These are phyloP conservation scores for Ruellia speciosa DNA, from an alignment of 305 asterid species.

Conservation along the genomic window DNA sequence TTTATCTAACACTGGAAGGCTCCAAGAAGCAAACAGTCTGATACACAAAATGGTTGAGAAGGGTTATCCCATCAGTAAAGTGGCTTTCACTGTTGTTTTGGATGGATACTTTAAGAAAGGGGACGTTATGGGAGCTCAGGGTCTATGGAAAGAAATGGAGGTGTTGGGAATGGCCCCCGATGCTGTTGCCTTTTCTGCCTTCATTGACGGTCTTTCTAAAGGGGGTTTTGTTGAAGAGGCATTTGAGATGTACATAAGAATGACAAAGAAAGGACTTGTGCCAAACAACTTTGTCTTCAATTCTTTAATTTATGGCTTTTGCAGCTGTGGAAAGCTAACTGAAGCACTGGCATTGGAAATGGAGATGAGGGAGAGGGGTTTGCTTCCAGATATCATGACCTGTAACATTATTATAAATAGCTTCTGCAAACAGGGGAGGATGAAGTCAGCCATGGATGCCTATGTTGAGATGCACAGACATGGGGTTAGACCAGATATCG, in stretches of 20 bases:
- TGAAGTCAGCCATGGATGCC: constrained; percentile 64
- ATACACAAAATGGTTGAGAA: constrained; percentile 58
- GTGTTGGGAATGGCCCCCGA: constrained; percentile 68
- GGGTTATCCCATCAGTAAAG: constrained; percentile 51
- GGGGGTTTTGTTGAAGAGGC: constrained; percentile 68
- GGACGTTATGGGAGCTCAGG: constrained; percentile 57
- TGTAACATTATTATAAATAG: constrained; percentile 74
- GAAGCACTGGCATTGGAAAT: constrained; percentile 58
- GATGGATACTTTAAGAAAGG: constrained; percentile 72
- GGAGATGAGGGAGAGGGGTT: constrained; percentile 73
- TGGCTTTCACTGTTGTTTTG: constrained; percentile 66
- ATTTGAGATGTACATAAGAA: constrained; percentile 36
- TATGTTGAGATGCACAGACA: constrained; percentile 50
- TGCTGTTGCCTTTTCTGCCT: constrained; percentile 86
- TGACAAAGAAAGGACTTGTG: constrained; percentile 58
- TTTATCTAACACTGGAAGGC: constrained; percentile 56
- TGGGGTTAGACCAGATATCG: constrained; percentile 66
- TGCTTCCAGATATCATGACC: constrained; percentile 66
- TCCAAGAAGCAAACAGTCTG: constrained; percentile 52
- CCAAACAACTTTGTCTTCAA: constrained; percentile 80
- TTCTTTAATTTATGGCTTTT: constrained; percentile 77
- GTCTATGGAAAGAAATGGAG: constrained; percentile 76
- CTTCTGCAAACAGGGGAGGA: constrained; percentile 73
- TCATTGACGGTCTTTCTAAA: constrained; percentile 62
- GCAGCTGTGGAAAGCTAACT: constrained; percentile 46